Base-by-base conservation (phyloP, 2,329 filamentous ascomycete species). In the Phyllosticta citriasiana region DNA sequence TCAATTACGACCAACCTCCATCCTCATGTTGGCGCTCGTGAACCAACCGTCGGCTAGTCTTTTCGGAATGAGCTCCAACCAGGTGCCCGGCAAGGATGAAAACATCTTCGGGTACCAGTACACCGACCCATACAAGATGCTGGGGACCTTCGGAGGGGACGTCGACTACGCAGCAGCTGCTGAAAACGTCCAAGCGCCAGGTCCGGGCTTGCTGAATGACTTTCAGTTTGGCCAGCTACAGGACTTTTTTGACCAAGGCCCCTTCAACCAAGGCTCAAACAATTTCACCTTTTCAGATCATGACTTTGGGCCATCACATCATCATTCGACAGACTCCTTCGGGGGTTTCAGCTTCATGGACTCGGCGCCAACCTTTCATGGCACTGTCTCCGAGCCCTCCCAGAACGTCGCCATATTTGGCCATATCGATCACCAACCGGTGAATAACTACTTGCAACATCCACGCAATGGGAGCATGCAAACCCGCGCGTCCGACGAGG, bases 1-100 rank as follows among this genome's bases (percentile, higher is more conserved):
- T 19, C 53, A 55, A 16, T 4, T 9, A 2, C 2, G 16, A 12
- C n/a, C 16, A 40, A 12, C 16, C 30, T 30, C 30, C 55, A 30
- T 22, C 53, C 55, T 51, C 60, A 61, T 61, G 60, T 61, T 61
- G 55, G 60, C 60, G 33, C 51, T 55, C 51, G 55, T 24, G 53
- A 55, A 51, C 33, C 60, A 55, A 55, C 55, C 55, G 59, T 26
- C 55, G 50, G 59, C 59, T 53, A 53, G 54, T 61, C 59, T 40
- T 22, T 61, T 61, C 60, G 60, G 60, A 57, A 61, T 61, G 60
- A 61, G 60, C 55, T 61, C 60, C 54, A 30, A 61, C 27, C 60
- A 61, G 27, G 47, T 33, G 55, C 55, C 60, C 16, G 55, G 30
- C 26, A 61, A 61, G 53, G 60, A 61, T 33, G 60, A 61, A 55